These are phyloP conservation scores for Rosa rugosa DNA, from an alignment of 306 rosid species.

Conservation along the genomic window DNA sequence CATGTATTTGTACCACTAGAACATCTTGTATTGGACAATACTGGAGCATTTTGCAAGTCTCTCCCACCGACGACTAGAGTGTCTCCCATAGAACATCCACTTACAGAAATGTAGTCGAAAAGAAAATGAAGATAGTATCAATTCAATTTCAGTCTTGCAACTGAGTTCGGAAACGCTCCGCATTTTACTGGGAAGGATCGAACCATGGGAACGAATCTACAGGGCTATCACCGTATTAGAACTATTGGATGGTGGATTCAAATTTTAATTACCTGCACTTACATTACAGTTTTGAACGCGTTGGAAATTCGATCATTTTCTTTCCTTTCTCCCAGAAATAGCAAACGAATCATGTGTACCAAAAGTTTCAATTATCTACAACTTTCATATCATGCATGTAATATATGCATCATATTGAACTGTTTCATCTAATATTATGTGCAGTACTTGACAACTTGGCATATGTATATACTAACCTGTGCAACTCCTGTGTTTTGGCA, in stretches of 20 bases:
- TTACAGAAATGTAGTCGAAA: not conserved
- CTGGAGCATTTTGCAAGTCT: not conserved
- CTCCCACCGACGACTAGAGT: not conserved
- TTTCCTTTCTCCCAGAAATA: not conserved
- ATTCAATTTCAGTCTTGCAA: not conserved
- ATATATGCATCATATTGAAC: not conserved
- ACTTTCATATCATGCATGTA: not conserved
- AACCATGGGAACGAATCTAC: too few relatives aligned
- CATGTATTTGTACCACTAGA: not conserved
- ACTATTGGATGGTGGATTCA: not conserved
- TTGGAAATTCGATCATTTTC: not conserved
- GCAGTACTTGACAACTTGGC: not conserved
- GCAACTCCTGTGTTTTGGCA: conserved; percentile 40
- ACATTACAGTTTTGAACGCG: not conserved
- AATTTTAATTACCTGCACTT: not conserved
- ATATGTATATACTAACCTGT: conserved; percentile 12
- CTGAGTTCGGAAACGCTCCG: not conserved
- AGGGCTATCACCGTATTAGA: too few relatives aligned
- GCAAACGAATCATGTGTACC: not conserved
- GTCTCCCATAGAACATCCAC: not conserved
- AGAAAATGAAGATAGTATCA: not conserved
- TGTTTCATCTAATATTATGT: not conserved
- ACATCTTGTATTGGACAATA: not conserved
- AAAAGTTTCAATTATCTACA: not conserved
- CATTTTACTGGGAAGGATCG: too few relatives aligned